These are phyloP conservation scores for Pinus taeda DNA, from an alignment of 75 land plant genomes.

Conservation along the genomic window DNA sequence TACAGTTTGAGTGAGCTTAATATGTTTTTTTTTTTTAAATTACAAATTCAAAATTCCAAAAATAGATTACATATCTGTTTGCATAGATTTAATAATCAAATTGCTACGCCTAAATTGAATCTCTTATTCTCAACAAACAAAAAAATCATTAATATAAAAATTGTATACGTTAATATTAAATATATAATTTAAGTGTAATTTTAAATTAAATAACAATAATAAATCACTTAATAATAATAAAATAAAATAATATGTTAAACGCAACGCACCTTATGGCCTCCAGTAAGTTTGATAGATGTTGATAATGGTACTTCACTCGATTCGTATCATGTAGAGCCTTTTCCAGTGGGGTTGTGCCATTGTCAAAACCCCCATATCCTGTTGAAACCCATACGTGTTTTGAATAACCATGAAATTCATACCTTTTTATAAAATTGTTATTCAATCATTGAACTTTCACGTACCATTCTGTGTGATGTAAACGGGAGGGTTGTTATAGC, in stretches of 20 bases:
- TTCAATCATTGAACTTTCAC: neutral
- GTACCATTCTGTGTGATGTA: slow-evolving; percentile 24
- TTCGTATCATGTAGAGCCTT: slow-evolving; percentile 22
- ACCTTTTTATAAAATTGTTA: neutral
- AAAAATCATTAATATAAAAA: too few relatives aligned
- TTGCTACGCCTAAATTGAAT: too few relatives aligned
- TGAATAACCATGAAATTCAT: neutral
- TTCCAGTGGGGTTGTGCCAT: slow-evolving; percentile 16
- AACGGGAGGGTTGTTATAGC: slow-evolving; percentile 3
- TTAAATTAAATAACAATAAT: too few relatives aligned
- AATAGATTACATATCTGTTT: too few relatives aligned
- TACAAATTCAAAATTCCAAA: too few relatives aligned
- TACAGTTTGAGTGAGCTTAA: too few relatives aligned
- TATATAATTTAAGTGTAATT: too few relatives aligned
- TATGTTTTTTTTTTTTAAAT: too few relatives aligned
- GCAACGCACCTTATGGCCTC: slow-evolving; percentile 16
- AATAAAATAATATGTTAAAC: neutral
- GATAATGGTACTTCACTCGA: slow-evolving; percentile 24
- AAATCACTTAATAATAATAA: too few relatives aligned
- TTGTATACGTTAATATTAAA: too few relatives aligned
- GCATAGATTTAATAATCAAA: too few relatives aligned
- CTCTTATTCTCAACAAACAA: too few relatives aligned
- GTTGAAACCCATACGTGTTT: neutral
- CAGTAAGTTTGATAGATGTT: slow-evolving; percentile 25
- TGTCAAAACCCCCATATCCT: slow-evolving; percentile 39